Evolutionary conservation across 2,329 filamentous ascomycete species (phyloP).

Genomic region (Neoscytalidium dimidiatum): DNA sequence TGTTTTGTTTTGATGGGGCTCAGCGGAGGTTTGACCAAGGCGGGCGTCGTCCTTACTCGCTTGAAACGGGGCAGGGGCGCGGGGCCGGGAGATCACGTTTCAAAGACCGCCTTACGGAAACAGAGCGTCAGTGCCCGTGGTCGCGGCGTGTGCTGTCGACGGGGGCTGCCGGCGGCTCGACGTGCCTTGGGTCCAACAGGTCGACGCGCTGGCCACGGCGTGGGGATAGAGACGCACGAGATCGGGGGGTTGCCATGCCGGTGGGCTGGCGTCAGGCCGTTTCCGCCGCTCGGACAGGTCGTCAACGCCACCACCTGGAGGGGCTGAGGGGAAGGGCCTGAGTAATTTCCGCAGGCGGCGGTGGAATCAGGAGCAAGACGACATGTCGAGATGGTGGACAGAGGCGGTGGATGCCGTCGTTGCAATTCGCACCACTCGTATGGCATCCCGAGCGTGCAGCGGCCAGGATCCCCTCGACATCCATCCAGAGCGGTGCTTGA

Average conservation of each 20-base stretch:
- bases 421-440: background rate
- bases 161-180: background rate
- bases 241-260: background rate
- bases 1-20: slow-evolving; percentile 18
- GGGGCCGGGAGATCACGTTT: slow-evolving; percentile 16
- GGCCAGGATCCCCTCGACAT: background rate
- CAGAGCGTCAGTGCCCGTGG: background rate
- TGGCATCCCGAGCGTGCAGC: background rate
- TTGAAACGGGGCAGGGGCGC: slow-evolving; percentile 15
- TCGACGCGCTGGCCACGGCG: too few species aligned
- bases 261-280: background rate
- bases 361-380: background rate
- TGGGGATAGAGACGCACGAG: too few species aligned
- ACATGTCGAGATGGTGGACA: background rate
- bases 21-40: slow-evolving; percentile 4
- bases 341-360: slow-evolving; percentile 1
- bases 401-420: background rate
- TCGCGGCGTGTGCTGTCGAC: background rate
- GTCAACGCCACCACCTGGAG: background rate
- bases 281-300: background rate
- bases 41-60: background rate
- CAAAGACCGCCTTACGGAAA: slow-evolving; percentile 7
- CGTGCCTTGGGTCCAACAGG: too few species aligned
- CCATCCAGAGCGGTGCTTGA: background rate
- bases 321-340: background rate